These are phyloP conservation scores for Astrothelium subdiscretum DNA, from an alignment of 495 filamentous ascomycete genomes.

Conservation along the genomic window DNA sequence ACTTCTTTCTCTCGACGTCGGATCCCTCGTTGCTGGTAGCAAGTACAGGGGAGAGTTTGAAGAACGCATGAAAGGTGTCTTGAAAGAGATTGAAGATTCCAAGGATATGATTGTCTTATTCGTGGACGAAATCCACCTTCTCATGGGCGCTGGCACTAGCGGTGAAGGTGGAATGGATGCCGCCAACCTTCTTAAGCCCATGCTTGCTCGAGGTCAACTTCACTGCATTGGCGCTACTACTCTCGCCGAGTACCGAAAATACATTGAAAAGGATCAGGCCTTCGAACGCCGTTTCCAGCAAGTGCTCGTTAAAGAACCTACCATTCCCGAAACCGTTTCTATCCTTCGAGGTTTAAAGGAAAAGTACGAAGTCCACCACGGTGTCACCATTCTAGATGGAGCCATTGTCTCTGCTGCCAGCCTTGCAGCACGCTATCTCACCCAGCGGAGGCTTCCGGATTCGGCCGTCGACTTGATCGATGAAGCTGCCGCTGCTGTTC, in stretches of 20 bases:
- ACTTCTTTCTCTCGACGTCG: slow-evolving; percentile 87
- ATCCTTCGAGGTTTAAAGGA: slow-evolving; percentile 96
- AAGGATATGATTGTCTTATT: slow-evolving; percentile 96
- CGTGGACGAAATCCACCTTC: slow-evolving; percentile 94
- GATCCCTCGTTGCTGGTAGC: slow-evolving; percentile 87
- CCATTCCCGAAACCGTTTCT: slow-evolving; percentile 80
- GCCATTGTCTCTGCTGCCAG: slow-evolving; percentile 86
- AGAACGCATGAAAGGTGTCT: slow-evolving; percentile 95
- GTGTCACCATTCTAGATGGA: slow-evolving; percentile 86
- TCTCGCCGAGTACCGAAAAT: slow-evolving; percentile 89
- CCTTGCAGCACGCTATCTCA: slow-evolving; percentile 84
- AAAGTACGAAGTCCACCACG: slow-evolving; percentile 94
- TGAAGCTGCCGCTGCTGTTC: slow-evolving; percentile 87
- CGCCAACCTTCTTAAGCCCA: slow-evolving; percentile 92
- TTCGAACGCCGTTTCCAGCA: slow-evolving; percentile 99
- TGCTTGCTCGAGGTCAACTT: slow-evolving; percentile 89
- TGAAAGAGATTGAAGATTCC: slow-evolving; percentile 94
- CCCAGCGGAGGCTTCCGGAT: slow-evolving; percentile 79
- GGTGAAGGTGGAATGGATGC: slow-evolving; percentile 99
- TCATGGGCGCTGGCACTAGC: slow-evolving; percentile 90
- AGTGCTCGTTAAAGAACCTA: slow-evolving; percentile 87
- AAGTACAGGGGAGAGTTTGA: slow-evolving; percentile 98
- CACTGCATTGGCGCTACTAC: slow-evolving; percentile 98
- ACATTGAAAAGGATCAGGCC: slow-evolving; percentile 96
- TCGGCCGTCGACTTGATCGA: slow-evolving; percentile 95